These are phyloP conservation scores for Hibiscus trionum DNA, from an alignment of 345 rosid genomes.

Conservation along the genomic window DNA sequence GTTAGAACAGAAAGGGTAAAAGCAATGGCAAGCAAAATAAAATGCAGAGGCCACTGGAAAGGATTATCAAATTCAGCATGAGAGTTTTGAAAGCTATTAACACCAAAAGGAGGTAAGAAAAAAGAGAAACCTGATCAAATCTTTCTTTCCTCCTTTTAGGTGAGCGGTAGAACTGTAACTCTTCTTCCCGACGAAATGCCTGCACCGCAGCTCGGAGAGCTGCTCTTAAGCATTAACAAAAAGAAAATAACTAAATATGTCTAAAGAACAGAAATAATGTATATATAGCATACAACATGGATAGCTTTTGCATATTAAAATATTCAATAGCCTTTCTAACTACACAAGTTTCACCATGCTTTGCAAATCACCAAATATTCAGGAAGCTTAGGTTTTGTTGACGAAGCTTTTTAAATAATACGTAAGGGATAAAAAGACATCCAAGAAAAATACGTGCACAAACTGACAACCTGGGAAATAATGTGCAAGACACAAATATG, in stretches of 20 bases:
- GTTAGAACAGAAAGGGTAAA: not conserved
- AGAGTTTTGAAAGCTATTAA: not conserved
- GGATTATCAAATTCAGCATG: not conserved
- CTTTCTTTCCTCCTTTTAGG: slow-evolving; percentile 79
- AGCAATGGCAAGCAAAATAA: not conserved
- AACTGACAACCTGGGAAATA: not conserved
- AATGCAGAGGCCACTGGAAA: not conserved
- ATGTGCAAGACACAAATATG: not conserved
- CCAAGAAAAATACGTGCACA: not conserved
- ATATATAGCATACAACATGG: not conserved
- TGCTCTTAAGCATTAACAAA: slow-evolving; percentile 20
- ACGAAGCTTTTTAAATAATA: not conserved
- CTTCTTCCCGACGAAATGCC: slow-evolving; percentile 76
- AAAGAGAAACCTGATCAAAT: slow-evolving; percentile 59
- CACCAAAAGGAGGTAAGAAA: slow-evolving; percentile 1
- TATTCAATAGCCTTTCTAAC: not conserved
- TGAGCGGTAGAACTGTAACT: slow-evolving; percentile 44
- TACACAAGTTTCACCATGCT: not conserved
- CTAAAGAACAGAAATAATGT: not conserved
- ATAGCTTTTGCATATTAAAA: not conserved
- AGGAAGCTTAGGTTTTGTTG: not conserved
- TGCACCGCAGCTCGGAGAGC: slow-evolving; percentile 79
- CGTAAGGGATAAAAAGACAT: not conserved
- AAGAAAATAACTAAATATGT: not conserved
- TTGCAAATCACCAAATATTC: not conserved